phyloP scores from a whole-genome alignment of 108 stramenopile genomes.

The Thalassiosira profunda region DNA sequence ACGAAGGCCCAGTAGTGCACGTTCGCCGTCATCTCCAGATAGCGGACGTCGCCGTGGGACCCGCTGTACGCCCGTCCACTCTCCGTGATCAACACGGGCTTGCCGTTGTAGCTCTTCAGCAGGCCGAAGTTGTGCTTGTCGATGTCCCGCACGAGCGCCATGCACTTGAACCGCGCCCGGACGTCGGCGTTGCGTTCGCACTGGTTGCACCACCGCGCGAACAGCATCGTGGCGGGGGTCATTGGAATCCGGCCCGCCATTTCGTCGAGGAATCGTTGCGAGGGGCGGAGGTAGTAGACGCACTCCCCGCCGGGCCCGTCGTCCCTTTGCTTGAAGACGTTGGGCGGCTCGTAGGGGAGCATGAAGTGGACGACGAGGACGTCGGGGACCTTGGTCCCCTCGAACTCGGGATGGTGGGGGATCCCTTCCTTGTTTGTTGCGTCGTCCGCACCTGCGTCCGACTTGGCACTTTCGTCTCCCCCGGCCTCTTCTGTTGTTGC shows the following conservation, averaged over 20 bases:
- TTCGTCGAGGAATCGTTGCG: slow-evolving; percentile 49
- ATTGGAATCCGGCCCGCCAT: slow-evolving; percentile 33
- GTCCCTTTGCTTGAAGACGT: slow-evolving; percentile 49
- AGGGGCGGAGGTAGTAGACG: slow-evolving; percentile 53
- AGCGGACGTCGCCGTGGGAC: slow-evolving; percentile 41
- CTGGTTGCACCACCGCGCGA: slow-evolving; percentile 53
- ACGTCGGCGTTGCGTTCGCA: slow-evolving; percentile 42
- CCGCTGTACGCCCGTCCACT: slow-evolving; percentile 46
- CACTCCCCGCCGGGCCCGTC: slow-evolving; percentile 56
- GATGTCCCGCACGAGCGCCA: slow-evolving; percentile 53
- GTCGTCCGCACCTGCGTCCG: slow-evolving; percentile 4
- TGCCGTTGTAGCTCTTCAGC: slow-evolving; percentile 64
- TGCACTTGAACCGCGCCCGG: slow-evolving; percentile 63
- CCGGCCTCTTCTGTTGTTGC: background rate
- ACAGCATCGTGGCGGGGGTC: slow-evolving; percentile 58
- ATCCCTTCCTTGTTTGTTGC: background rate
- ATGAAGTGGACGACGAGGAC: slow-evolving; percentile 56
- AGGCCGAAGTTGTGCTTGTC: slow-evolving; percentile 54
- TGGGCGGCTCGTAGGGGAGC: slow-evolving; percentile 56
- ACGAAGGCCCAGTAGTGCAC: slow-evolving; percentile 63
- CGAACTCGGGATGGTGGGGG: slow-evolving; percentile 32
- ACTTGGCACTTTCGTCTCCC: background rate
- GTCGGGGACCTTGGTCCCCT: slow-evolving; percentile 41
- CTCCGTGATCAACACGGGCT: slow-evolving; percentile 73
- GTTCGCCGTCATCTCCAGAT: slow-evolving; percentile 60